phyloP scores from a whole-genome alignment of 768 basidiomycete genomes.

The Lactarius pseudohatsudake region DNA sequence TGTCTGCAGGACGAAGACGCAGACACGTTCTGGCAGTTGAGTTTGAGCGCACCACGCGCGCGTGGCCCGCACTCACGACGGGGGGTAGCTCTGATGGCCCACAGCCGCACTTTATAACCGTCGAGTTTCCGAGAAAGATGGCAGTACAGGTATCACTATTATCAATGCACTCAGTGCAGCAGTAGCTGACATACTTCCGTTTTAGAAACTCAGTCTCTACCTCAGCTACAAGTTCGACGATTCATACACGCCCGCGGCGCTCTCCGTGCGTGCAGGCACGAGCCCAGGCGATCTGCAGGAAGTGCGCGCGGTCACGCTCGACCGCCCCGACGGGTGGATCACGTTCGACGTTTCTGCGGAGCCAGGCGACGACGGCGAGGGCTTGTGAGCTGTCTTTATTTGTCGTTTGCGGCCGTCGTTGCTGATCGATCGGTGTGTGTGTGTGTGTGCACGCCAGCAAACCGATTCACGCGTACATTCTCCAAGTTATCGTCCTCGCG shows the following conservation, averaged over 20 bases:
- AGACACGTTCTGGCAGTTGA: conserved; percentile 96
- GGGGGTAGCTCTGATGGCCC: conserved; percentile 80
- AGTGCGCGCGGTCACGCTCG: conserved; percentile 77
- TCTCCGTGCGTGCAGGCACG: conserved; percentile 90
- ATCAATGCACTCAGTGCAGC: background rate
- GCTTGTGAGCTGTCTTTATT: conserved; percentile 52
- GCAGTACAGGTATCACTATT: conserved; percentile 66
- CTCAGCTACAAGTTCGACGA: conserved; percentile 85
- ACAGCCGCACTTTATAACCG: conserved; percentile 93
- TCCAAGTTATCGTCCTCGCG: conserved; percentile 86
- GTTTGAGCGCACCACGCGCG: conserved; percentile 32
- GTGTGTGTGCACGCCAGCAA: conserved; percentile 43
- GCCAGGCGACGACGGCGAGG: conserved; percentile 73
- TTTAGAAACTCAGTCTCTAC: conserved; percentile 81
- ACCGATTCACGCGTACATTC: conserved; percentile 83
- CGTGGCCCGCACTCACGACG: background rate
- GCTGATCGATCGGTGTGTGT: background rate
- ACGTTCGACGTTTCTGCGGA: conserved; percentile 83
- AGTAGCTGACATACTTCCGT: background rate
- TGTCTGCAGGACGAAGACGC: conserved; percentile 86
- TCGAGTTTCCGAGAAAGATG: conserved; percentile 90
- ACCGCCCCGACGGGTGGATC: conserved; percentile 94
- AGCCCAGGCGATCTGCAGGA: conserved; percentile 91
- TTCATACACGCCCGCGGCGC: conserved; percentile 92
- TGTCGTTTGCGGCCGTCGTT: conserved; percentile 2